Percentiles rank a stretch among this genome's conserved stretches.
phyloP scores from a whole-genome alignment of 495 filamentous ascomycete genomes.

The Aspergillus biplanus region DNA sequence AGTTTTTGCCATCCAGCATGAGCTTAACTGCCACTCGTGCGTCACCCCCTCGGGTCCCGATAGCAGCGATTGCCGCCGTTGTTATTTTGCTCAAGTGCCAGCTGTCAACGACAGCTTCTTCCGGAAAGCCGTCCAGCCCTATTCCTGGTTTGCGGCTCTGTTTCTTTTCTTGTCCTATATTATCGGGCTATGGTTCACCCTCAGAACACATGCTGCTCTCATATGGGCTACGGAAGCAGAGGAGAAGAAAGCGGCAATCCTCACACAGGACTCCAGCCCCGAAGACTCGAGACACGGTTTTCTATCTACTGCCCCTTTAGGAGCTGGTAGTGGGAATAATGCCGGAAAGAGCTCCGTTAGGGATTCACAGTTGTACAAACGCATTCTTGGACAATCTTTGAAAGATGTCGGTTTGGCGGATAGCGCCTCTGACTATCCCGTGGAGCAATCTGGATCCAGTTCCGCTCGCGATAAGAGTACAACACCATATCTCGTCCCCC shows the following conservation, averaged over 20 bases:
- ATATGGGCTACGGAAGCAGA: conserved; percentile 93
- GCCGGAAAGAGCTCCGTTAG: conserved; percentile 58
- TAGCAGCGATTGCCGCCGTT: conserved; percentile 79
- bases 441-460: conserved; percentile 38
- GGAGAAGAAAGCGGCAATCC: conserved; percentile 70
- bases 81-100: conserved; percentile 91
- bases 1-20: conserved; percentile 61
- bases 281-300: conserved; percentile 44
- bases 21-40: conserved; percentile 87
- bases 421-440: conserved; percentile 48
- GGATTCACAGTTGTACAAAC: conserved; percentile 88
- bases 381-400: conserved; percentile 87
- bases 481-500: conserved; percentile 73
- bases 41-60: conserved; percentile 46
- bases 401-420: conserved; percentile 71
- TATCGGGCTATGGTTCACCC: conserved; percentile 94
- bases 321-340: conserved; percentile 30
- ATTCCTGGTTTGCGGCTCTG: conserved; percentile 83
- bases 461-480: conserved; percentile 32
- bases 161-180: conserved; percentile 91
- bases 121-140: conserved; percentile 85
- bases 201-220: conserved; percentile 92
- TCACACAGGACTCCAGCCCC: conserved; percentile 41
- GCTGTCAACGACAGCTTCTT: conserved; percentile 87
- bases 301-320: conserved; percentile 36